Conservation (phyloP, 352 stramenopile species). For the Paralagenidium karlingii region DNA sequence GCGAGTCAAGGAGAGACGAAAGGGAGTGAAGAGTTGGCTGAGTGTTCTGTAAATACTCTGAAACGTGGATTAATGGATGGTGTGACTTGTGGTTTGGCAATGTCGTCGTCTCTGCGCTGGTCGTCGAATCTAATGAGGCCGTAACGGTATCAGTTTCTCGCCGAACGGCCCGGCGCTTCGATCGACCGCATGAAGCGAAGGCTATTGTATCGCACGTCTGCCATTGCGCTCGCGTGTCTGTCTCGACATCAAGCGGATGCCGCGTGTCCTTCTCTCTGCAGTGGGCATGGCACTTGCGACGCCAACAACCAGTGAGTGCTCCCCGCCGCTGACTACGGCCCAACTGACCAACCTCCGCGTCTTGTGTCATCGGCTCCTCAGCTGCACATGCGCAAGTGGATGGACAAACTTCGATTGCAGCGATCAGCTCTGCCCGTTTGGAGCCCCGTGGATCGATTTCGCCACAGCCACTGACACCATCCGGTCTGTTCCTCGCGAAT, state of each 20-base stretch:
- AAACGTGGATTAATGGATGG: too few species aligned
- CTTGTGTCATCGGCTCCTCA: constrained; percentile 11
- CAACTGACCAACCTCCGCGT: background rate
- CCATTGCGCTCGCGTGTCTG: background rate
- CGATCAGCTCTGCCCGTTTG: constrained; percentile 55
- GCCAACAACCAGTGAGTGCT: constrained; percentile 36
- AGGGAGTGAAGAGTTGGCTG: too few species aligned
- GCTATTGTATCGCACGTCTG: too few species aligned
- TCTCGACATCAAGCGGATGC: constrained; percentile 1
- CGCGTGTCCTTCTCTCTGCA: constrained; percentile 49
- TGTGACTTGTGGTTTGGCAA: too few species aligned
- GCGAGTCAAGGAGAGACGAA: too few species aligned
- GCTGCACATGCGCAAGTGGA: constrained; percentile 73
- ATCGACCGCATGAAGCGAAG: too few species aligned
- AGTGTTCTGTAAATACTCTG: too few species aligned
- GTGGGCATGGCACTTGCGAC: constrained; percentile 41
- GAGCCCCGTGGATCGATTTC: constrained; percentile 42
- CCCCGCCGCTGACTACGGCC: too few species aligned
- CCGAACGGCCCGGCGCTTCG: too few species aligned
- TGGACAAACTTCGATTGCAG: constrained; percentile 86
- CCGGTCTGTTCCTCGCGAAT: constrained; percentile 31
- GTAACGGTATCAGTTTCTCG: too few species aligned
- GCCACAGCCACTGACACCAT: constrained; percentile 23
- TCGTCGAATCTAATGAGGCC: too few species aligned
- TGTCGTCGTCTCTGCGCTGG: too few species aligned